Evolutionary conservation across 495 filamentous ascomycete genomes (phyloP), one percentile per base, ranked within the genome.

Genomic region (Penicillium diatomitis): DNA sequence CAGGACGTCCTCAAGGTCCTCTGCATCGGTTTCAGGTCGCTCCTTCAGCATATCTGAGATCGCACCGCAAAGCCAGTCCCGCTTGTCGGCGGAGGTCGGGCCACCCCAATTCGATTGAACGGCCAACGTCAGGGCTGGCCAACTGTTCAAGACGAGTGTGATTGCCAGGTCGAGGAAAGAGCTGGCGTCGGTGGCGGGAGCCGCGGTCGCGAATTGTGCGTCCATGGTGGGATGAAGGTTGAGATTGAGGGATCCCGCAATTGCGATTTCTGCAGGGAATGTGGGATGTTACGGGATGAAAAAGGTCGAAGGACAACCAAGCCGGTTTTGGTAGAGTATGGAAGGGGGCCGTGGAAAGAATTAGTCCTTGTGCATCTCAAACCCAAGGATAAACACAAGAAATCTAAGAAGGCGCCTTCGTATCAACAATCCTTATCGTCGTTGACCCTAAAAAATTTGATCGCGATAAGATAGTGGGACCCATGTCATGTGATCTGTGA

Each of bases 21-120:
- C 79, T n/a, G 76, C 72, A 54, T 95, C 86, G 31, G 85, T 88
- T 49, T 90, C 86, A 28, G 87, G 80, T 7, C 82, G 65, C 29
- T 80, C 76, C 0, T 66, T 62, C 44, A 96, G 79, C 58, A 96
- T 82, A 6, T 96, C 89, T 49, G 86, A 87, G 56, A 96, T 77
- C 10, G 84, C 83, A 59, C 90, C 90, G 43, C 86, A 90, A 58
- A 98, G 87, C 91, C 91, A 96, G 75, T 92, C 92, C 48, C 90
- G 85, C 70, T 97, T 97, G 67, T 91, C 88, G 43, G 69, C 58
- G 31, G 81, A 85, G 49, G 87, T 83, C n/a, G 86, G 77, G 0
- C 92, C 92, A 61, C 92, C 92, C 85, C 88, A 95, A 61, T 81
- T 73, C 58, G 85, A 86, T 57, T 82, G 77, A n/a, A 95, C 85